A percentile compares a stretch with the other conserved stretches of the same genome.
These are phyloP conservation scores for Datura wrightii DNA, from an alignment of 257 asterid species.

Conservation along the genomic window DNA sequence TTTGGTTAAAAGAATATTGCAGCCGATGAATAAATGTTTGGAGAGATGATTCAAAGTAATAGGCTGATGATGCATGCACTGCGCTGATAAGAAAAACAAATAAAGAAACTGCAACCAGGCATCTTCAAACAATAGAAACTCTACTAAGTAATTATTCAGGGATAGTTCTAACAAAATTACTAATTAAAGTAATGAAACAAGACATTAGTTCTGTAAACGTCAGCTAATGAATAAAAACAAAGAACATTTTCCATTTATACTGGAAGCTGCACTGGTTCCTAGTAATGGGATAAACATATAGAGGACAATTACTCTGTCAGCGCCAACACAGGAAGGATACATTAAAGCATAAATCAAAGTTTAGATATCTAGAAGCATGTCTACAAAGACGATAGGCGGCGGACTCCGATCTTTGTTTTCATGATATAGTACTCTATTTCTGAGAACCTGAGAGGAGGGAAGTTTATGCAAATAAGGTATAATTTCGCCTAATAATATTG, in stretches of 20 bases:
- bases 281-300: no score
- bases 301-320: no score
- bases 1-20: background rate
- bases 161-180: background rate
- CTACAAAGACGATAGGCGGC: background rate
- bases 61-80: background rate
- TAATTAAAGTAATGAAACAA: background rate
- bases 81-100: background rate
- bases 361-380: background rate
- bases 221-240: background rate
- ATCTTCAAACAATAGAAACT: background rate
- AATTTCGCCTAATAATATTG: no score
- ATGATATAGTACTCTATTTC: background rate
- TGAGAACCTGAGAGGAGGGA: background rate
- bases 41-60: background rate
- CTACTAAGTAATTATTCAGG: background rate
- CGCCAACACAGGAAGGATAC: no score
- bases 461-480: background rate
- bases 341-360: no score
- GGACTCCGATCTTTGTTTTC: background rate
- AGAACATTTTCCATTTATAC: no score
- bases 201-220: background rate
- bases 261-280: no score
- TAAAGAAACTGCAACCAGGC: background rate
- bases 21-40: background rate